phyloP scores from a whole-genome alignment of 164 flowering plant genomes.

The Vitis cinerea region DNA sequence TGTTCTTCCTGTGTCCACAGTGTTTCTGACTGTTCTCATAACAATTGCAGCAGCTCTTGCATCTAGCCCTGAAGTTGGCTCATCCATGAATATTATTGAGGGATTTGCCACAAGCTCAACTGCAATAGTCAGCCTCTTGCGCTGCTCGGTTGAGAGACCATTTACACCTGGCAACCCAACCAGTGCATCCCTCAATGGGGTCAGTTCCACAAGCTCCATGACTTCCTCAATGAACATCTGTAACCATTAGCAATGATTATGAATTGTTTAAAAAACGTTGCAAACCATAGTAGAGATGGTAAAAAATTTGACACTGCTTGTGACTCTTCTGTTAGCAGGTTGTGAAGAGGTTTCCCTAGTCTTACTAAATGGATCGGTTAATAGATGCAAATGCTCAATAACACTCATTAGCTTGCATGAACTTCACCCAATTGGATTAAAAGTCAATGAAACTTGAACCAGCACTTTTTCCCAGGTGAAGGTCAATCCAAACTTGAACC shows the following conservation, averaged over 20 bases:
- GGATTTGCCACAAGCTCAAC: slow-evolving; percentile 77
- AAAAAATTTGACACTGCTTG: no score
- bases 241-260: not conserved
- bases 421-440: no score
- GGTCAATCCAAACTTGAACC: no score
- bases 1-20: slow-evolving; percentile 74
- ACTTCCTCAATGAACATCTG: slow-evolving; percentile 61
- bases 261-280: not conserved
- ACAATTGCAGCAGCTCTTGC: slow-evolving; percentile 56
- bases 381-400: no score
- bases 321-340: no score
- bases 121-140: slow-evolving; percentile 75
- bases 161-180: slow-evolving; percentile 68
- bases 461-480: no score
- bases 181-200: slow-evolving; percentile 39
- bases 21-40: slow-evolving; percentile 71
- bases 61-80: slow-evolving; percentile 24
- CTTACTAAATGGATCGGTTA: no score
- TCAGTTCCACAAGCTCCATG: slow-evolving; percentile 56
- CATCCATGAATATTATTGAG: slow-evolving; percentile 33
- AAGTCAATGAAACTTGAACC: no score
- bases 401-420: no score
- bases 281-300: no score
- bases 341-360: no score
- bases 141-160: slow-evolving; percentile 74